Percentiles rank a stretch among this genome's conserved stretches.
phyloP scores from a whole-genome alignment of 345 rosid species.

The Camelina neglecta region DNA sequence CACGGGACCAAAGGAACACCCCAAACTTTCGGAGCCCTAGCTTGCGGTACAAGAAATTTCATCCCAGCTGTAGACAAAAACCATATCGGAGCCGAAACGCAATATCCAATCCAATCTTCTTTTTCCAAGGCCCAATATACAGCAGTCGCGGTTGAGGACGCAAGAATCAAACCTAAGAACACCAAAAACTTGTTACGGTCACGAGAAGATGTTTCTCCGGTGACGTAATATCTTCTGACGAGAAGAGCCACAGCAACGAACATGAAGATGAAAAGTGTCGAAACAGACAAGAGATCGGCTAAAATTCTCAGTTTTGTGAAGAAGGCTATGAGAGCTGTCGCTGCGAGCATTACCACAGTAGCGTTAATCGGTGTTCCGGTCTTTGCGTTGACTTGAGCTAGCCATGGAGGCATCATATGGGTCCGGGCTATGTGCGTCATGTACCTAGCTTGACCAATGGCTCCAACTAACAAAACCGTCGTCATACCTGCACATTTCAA shows the following conservation, averaged over 20 bases:
- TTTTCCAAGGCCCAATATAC: slow-evolving; percentile 57
- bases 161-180: slow-evolving; percentile 54
- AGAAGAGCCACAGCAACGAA: slow-evolving; percentile 74
- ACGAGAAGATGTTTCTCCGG: slow-evolving; percentile 52
- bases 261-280: slow-evolving; percentile 85
- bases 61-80: slow-evolving; percentile 53
- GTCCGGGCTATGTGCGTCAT: slow-evolving; percentile 87
- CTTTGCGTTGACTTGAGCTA: slow-evolving; percentile 61
- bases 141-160: slow-evolving; percentile 55
- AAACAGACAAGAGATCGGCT: slow-evolving; percentile 68
- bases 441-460: slow-evolving; percentile 83
- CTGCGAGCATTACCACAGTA: slow-evolving; percentile 61
- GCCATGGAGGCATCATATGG: slow-evolving; percentile 92
- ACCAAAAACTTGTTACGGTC: slow-evolving; percentile 54
- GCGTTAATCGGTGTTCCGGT: slow-evolving; percentile 86
- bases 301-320: slow-evolving; percentile 67
- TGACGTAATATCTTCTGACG: slow-evolving; percentile 73
- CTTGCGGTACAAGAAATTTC: slow-evolving; percentile 59
- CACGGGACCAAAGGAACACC: slow-evolving; percentile 92
- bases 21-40: slow-evolving; percentile 76
- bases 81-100: slow-evolving; percentile 65
- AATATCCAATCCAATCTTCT: slow-evolving; percentile 64
- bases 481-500: slow-evolving; percentile 58
- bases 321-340: slow-evolving; percentile 70
- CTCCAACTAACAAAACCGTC: slow-evolving; percentile 70